phyloP scores from a whole-genome alignment of 768 basidiomycete species.

The Amanita brunnescens region DNA sequence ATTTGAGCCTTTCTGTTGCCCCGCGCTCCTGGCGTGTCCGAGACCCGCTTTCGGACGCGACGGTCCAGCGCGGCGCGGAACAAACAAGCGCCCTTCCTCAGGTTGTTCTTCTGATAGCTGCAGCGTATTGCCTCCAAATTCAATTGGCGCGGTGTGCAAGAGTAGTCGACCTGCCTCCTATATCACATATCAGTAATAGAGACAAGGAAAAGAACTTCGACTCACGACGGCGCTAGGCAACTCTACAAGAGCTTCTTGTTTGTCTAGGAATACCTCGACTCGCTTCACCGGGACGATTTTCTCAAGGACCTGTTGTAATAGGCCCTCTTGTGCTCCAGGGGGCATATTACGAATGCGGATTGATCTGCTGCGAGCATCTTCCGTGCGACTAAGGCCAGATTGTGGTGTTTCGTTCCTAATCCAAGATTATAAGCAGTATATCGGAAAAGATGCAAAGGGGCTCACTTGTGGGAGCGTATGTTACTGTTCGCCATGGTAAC shows the following conservation, averaged over 20 bases:
- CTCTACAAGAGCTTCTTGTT: conserved; percentile 55
- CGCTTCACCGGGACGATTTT: conserved; percentile 63
- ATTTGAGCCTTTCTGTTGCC: conserved; percentile 12
- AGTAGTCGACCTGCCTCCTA: conserved; percentile 83
- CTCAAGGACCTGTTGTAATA: conserved; percentile 84
- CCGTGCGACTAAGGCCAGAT: conserved; percentile 45
- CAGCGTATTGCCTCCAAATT: conserved; percentile 56
- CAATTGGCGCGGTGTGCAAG: conserved; percentile 60
- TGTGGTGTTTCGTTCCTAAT: conserved; percentile 36
- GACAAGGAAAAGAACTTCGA: conserved; percentile 2
- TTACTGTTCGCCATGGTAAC: conserved; percentile 81
- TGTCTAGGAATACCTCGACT: conserved; percentile 62
- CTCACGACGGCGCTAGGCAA: conserved; percentile 59
- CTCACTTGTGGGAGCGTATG: conserved; percentile 45
- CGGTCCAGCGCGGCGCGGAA: conserved; percentile 50
- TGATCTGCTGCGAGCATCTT: conserved; percentile 59
- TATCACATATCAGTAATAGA: not conserved
- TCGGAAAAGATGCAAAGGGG: conserved; percentile 2
- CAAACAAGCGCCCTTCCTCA: conserved; percentile 36
- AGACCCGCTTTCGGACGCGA: conserved; percentile 68
- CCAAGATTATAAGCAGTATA: not conserved
- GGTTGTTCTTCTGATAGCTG: conserved; percentile 47
- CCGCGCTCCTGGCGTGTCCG: conserved; percentile 42
- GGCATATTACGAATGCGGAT: conserved; percentile 74
- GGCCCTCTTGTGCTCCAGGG: conserved; percentile 73